A percentile compares a stretch with the other conserved stretches of the same genome.
These are phyloP conservation scores for Leishmania martiniquensis DNA, from an alignment of 208 protist genomes.

Conservation along the genomic window DNA sequence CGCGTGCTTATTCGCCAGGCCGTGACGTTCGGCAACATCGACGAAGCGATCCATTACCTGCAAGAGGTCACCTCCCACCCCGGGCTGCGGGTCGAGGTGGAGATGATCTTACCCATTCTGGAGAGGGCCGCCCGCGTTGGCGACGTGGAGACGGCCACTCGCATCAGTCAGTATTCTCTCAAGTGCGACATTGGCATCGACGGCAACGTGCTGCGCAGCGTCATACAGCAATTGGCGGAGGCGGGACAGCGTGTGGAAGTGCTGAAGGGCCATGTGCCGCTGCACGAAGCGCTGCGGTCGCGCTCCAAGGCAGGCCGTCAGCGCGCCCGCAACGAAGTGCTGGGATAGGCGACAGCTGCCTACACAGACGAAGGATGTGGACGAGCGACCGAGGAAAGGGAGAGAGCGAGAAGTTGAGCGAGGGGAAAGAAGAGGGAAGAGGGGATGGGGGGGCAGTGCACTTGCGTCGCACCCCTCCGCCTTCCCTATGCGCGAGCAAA, in stretches of 20 bases:
- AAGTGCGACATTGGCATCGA: constrained; percentile 89
- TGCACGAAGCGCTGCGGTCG: constrained; percentile 84
- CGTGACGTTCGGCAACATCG: constrained; percentile 67
- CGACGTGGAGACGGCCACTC: constrained; percentile 77
- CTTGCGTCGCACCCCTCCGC: neutral
- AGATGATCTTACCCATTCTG: constrained; percentile 86
- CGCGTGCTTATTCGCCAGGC: constrained; percentile 86
- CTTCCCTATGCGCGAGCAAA: no score
- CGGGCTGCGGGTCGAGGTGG: constrained; percentile 83
- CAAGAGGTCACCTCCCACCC: constrained; percentile 59
- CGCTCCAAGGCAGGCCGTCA: constrained; percentile 78
- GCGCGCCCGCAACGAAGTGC: constrained; percentile 62
- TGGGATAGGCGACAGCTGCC: constrained; percentile 17
- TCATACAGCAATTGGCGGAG: constrained; percentile 68
- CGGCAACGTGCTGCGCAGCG: constrained; percentile 59
- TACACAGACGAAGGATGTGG: neutral
- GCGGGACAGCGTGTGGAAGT: constrained; percentile 74
- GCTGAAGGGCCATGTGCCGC: constrained; percentile 68
- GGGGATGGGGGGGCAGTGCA: neutral
- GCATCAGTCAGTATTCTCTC: constrained; percentile 76
- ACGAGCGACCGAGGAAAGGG: neutral
- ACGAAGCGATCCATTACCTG: constrained; percentile 81
- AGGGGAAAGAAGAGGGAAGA: neutral
- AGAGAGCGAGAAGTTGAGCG: neutral
- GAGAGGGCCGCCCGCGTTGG: constrained; percentile 80